Evolutionary conservation across 305 asterid species (phyloP).

Genomic region (Withania somnifera): DNA sequence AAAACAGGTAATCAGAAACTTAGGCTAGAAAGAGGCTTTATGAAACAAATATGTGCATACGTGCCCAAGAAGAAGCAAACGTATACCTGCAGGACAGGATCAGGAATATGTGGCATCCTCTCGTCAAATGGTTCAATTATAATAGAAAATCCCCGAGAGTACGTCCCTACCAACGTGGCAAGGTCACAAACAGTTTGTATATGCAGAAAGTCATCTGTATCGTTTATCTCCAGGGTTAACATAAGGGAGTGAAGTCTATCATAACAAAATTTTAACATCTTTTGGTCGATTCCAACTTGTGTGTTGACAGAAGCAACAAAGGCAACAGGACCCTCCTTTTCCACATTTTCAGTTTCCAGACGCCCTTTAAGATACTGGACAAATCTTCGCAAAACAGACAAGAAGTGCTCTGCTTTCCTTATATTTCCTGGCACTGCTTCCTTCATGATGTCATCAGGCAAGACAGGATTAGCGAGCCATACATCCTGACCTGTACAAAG

Average conservation of each 20-base stretch:
- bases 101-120: constrained; percentile 97
- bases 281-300: constrained; percentile 94
- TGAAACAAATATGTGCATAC: background rate
- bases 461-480: constrained; percentile 83
- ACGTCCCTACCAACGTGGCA: constrained; percentile 95
- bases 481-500: constrained; percentile 47
- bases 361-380: constrained; percentile 76
- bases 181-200: constrained; percentile 90
- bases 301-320: constrained; percentile 82
- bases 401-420: constrained; percentile 93
- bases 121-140: constrained; percentile 94
- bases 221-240: constrained; percentile 88
- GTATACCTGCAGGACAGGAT: constrained; percentile 91
- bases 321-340: constrained; percentile 91
- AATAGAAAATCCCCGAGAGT: constrained; percentile 85
- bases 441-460: constrained; percentile 86
- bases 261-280: constrained; percentile 81
- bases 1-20: background rate
- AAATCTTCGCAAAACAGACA: constrained; percentile 85
- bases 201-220: constrained; percentile 89
- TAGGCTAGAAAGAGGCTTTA: background rate
- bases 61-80: background rate
- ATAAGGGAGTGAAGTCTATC: constrained; percentile 92
- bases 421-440: constrained; percentile 99
- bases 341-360: constrained; percentile 80